Base-by-base conservation (phyloP, 2,329 filamentous ascomycete genomes). In the Pseudonectria foliicola region DNA sequence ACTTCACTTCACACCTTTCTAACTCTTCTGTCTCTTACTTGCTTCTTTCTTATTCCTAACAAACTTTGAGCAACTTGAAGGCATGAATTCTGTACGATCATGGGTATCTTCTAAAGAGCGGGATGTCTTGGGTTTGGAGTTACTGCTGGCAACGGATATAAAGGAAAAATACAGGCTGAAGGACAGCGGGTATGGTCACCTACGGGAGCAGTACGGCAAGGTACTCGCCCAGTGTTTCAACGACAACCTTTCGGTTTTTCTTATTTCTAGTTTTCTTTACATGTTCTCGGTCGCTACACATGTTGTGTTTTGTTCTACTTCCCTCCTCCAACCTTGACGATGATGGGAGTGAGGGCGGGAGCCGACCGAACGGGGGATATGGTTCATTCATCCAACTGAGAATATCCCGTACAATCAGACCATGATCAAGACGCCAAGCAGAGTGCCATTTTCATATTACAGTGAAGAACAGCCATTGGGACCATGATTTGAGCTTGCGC, bases 61-160 rank as follows among this genome's bases (percentile, higher is more conserved):
- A n/a, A n/a, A n/a, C n/a, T n/a, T n/a, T 29, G 18, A 31, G 40
- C 27, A 24, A 29, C 35, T 34, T 44, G 36, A 27, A 32, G 39
- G 43, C 37, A 50, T 42, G 44, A 48, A 33, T 42, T 45, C 39
- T 52, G 47, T 51, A 52, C 44, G 49, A 50, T 46, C 46, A 51
- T 46, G 42, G 46, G 43, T 36, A 49, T 50, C 29, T 40, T 27
- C 45, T 39, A 45, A 52, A 38, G 31, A 38, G 43, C 31, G 34
- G 39, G 39, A 39, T 42, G 31, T 35, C 27, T 43, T 25, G 37
- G 44, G 35, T 32, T 39, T 34, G 49, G 49, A 51, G 49, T 52
- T 52, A 41, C 27, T 40, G 23, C 39, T 35, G 49, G 49, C 16
- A 35, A 42, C 36, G 45, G 49, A 36, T 43, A 29, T 45, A 51